These are phyloP conservation scores for Linnemannia schmuckeri DNA, from an alignment of 192 early-diverging fungal species.

Conservation along the genomic window DNA sequence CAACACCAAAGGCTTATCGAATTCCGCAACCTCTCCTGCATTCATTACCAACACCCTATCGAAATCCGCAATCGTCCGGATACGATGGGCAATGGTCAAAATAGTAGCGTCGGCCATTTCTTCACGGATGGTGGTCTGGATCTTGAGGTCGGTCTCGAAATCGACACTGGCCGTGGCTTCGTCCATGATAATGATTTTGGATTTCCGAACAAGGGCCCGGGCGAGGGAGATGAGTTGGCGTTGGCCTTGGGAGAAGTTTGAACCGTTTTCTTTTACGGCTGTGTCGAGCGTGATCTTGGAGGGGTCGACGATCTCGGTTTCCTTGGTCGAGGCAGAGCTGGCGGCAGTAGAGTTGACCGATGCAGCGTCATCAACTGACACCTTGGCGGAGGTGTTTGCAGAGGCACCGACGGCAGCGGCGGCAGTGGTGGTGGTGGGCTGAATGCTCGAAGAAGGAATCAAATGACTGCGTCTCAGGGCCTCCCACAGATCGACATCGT, in stretches of 20 bases:
- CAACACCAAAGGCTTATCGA: slow-evolving; percentile 82
- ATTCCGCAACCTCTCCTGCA: slow-evolving; percentile 83
- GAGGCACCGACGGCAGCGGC: background rate
- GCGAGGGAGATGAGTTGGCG: slow-evolving; percentile 79
- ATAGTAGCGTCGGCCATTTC: slow-evolving; percentile 80
- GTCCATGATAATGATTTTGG: slow-evolving; percentile 81
- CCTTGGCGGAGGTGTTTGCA: background rate
- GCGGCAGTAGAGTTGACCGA: slow-evolving; percentile 7
- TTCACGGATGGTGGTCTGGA: slow-evolving; percentile 86
- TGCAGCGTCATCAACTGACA: background rate
- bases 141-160: slow-evolving; percentile 82
- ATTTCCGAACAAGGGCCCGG: slow-evolving; percentile 76
- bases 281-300: slow-evolving; percentile 70
- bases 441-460: slow-evolving; percentile 34
- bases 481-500: slow-evolving; percentile 82
- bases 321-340: background rate
- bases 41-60: slow-evolving; percentile 76
- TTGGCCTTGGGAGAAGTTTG: slow-evolving; percentile 82
- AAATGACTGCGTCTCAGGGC: slow-evolving; percentile 83
- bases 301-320: slow-evolving; percentile 25
- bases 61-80: slow-evolving; percentile 83
- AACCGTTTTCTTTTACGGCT: slow-evolving; percentile 81
- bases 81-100: slow-evolving; percentile 89
- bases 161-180: slow-evolving; percentile 95
- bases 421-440: background rate